Evolutionary conservation across 2,329 filamentous ascomycete genomes (phyloP).

Genomic region (Aspergillus arachidicola): DNA sequence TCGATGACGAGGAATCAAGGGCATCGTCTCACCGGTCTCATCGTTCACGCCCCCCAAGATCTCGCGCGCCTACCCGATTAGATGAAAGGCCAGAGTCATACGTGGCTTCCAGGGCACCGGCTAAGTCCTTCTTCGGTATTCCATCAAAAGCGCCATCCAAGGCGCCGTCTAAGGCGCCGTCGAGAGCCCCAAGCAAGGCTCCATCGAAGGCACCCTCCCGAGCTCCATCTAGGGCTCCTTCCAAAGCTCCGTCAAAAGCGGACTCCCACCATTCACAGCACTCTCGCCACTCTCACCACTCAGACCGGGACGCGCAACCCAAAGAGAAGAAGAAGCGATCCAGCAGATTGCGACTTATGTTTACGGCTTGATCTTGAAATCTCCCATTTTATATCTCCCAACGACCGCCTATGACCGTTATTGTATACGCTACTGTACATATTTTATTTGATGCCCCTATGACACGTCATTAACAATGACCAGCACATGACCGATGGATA

Average conservation of each 20-base stretch:
- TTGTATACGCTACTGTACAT: slow-evolving; percentile 32
- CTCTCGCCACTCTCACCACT: slow-evolving; percentile 24
- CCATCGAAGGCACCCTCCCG: slow-evolving; percentile 24
- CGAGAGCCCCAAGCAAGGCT: slow-evolving; percentile 22
- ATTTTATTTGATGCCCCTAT: not conserved
- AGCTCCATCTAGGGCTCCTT: slow-evolving; percentile 18
- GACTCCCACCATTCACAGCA: slow-evolving; percentile 23
- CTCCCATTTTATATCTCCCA: not conserved
- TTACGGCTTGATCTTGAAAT: slow-evolving; percentile 27
- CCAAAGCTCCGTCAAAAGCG: slow-evolving; percentile 23
- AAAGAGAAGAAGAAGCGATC: slow-evolving; percentile 44
- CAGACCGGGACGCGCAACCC: slow-evolving; percentile 30
- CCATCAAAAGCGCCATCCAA: slow-evolving; percentile 16
- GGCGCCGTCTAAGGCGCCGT: slow-evolving; percentile 9
- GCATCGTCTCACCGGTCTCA: slow-evolving; percentile 40
- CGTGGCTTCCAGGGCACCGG: slow-evolving; percentile 15
- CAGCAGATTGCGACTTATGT: slow-evolving; percentile 41
- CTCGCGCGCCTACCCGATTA: slow-evolving; percentile 8
- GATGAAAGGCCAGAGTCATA: slow-evolving; percentile 22
- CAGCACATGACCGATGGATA: not conserved
- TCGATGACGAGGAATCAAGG: slow-evolving; percentile 36
- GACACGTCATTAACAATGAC: not conserved
- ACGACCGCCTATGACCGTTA: slow-evolving; percentile 6
- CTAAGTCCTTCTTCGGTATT: slow-evolving; percentile 18
- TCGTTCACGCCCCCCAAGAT: slow-evolving; percentile 29